Evolutionary conservation across 257 asterid species (phyloP).

Genomic region (Nicotiana knightiana): DNA sequence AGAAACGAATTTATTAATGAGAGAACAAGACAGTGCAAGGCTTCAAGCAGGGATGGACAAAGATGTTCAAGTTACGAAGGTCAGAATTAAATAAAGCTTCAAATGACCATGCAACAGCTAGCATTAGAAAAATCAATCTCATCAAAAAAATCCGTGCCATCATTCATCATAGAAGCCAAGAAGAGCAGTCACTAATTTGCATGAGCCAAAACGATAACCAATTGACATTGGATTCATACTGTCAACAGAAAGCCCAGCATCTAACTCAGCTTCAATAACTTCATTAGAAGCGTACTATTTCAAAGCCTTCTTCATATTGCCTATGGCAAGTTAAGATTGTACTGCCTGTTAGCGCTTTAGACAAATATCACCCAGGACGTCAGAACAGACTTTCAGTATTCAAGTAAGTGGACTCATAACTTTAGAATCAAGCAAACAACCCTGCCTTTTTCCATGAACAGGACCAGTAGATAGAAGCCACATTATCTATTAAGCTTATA

Average conservation of each 20-base stretch:
- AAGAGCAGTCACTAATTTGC: not conserved
- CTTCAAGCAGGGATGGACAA: not conserved
- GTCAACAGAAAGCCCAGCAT: not conserved
- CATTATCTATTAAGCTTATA: not conserved
- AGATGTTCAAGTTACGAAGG: not conserved
- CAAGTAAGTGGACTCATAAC: not conserved
- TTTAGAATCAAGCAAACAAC: not conserved
- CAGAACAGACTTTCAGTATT: not conserved
- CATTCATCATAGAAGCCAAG: not conserved
- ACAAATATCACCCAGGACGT: not conserved
- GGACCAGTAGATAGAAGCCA: not conserved
- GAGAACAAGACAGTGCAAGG: not conserved
- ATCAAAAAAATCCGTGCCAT: not conserved
- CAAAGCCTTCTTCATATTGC: not conserved
- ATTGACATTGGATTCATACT: not conserved
- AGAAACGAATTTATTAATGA: not conserved
- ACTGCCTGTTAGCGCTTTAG: not conserved
- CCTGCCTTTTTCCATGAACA: not conserved
- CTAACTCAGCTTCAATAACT: not conserved
- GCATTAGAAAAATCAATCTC: constrained; percentile 1
- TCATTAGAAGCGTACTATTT: not conserved
- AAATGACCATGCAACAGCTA: not conserved
- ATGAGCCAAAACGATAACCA: not conserved
- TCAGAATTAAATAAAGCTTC: not conserved
- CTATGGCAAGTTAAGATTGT: not conserved